A percentile compares a stretch with the other conserved stretches of the same genome.
phyloP scores from a whole-genome alignment of 2,329 filamentous ascomycete species.

The Byssochlamys sp. region DNA sequence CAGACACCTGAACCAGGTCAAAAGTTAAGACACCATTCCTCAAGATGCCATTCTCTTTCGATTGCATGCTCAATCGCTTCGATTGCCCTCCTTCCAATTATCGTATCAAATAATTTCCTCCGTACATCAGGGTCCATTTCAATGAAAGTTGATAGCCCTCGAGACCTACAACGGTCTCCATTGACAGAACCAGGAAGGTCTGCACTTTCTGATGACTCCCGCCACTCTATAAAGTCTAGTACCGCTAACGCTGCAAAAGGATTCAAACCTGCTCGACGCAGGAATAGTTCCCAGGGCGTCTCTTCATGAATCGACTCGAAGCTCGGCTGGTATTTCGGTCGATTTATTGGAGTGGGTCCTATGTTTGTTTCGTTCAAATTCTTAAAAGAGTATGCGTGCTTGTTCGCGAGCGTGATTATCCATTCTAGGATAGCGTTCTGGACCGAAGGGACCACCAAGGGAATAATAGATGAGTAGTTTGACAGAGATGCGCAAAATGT shows the following conservation, averaged over 20 bases:
- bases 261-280: slow-evolving; percentile 59
- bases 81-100: slow-evolving; percentile 50
- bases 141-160: slow-evolving; percentile 46
- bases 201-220: slow-evolving; percentile 1
- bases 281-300: slow-evolving; percentile 58
- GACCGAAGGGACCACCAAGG: slow-evolving; percentile 7
- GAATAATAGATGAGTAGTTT: slow-evolving; percentile 6
- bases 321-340: slow-evolving; percentile 4
- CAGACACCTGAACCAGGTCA: not conserved
- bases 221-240: slow-evolving; percentile 28
- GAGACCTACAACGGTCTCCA: slow-evolving; percentile 4
- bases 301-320: slow-evolving; percentile 45
- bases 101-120: slow-evolving; percentile 38
- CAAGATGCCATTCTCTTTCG: slow-evolving; percentile 42
- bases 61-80: slow-evolving; percentile 42
- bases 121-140: slow-evolving; percentile 47
- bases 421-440: slow-evolving; percentile 43
- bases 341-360: slow-evolving; percentile 5
- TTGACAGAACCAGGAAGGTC: slow-evolving; percentile 3
- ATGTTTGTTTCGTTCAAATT: not conserved
- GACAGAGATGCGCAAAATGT: slow-evolving; percentile 17
- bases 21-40: slow-evolving; percentile 10
- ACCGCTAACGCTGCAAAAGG: slow-evolving; percentile 61
- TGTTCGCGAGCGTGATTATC: slow-evolving; percentile 45
- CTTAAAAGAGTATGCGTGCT: slow-evolving; percentile 24